These are phyloP conservation scores for Coccomyxa sp. DNA, from an alignment of 139 green algal species.

Conservation along the genomic window DNA sequence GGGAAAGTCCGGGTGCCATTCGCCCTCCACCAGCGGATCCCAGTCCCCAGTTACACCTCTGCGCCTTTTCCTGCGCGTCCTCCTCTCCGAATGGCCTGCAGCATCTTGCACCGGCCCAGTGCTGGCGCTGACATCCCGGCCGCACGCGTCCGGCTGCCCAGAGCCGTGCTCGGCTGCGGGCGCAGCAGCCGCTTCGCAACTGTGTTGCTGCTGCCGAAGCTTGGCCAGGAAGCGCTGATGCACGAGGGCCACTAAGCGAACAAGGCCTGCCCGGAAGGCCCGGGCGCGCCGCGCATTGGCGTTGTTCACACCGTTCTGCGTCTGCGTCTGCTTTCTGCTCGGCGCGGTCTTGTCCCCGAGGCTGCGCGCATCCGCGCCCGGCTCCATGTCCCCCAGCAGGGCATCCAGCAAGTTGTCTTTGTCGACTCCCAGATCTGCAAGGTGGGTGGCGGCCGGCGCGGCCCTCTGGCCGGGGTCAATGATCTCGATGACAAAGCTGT, in stretches of 20 bases:
- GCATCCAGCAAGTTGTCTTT: not conserved
- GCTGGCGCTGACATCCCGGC: too few species aligned
- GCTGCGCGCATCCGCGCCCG: not conserved
- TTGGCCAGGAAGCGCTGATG: conserved; percentile 19
- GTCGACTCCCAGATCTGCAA: conserved; percentile 2
- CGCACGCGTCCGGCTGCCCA: too few species aligned
- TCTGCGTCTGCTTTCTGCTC: not conserved
- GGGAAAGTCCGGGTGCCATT: conserved; percentile 27
- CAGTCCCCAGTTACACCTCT: conserved; percentile 2
- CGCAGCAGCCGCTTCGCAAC: not conserved
- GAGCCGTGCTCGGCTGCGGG: too few species aligned
- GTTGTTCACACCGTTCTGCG: conserved; percentile 5
- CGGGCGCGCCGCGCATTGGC: conserved; percentile 21
- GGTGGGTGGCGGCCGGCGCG: not conserved
- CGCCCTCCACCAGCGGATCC: conserved; percentile 14
- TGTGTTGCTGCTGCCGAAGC: not conserved
- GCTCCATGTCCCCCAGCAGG: not conserved
- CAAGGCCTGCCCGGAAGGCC: conserved; percentile 36
- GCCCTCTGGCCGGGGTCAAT: conserved; percentile 31
- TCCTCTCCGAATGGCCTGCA: too few species aligned
- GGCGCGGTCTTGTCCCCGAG: conserved; percentile 7
- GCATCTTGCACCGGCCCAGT: too few species aligned
- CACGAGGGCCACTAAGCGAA: conserved; percentile 18
- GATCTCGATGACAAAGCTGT: conserved; percentile 33
- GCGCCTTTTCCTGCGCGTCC: not conserved